Evolutionary conservation across 1,284 basidiomycete genomes (phyloP).

Genomic region (Ustilago esculenta): DNA sequence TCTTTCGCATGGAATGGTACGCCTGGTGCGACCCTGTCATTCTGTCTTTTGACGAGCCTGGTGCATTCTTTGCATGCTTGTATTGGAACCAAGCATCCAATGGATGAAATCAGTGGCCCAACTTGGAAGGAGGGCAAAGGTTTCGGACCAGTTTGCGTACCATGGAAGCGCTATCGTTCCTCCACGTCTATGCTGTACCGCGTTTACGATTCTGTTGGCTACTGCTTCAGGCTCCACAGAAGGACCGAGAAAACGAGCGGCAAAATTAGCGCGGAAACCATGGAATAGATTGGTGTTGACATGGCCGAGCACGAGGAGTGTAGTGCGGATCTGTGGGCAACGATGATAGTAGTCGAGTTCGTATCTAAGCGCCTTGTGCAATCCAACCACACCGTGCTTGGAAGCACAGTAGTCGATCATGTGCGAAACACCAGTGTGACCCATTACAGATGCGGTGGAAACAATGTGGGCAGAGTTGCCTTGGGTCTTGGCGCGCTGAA

Average conservation of each 20-base stretch:
- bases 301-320: slow-evolving; percentile 57
- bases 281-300: slow-evolving; percentile 58
- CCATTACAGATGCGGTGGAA: slow-evolving; percentile 75
- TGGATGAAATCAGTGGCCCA: slow-evolving; percentile 41
- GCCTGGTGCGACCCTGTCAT: slow-evolving; percentile 2
- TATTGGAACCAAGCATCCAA: slow-evolving; percentile 36
- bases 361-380: slow-evolving; percentile 62
- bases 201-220: slow-evolving; percentile 40
- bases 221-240: slow-evolving; percentile 42
- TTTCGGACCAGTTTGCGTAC: slow-evolving; percentile 56
- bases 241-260: slow-evolving; percentile 55
- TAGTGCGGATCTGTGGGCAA: slow-evolving; percentile 54
- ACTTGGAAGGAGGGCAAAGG: slow-evolving; percentile 45
- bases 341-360: slow-evolving; percentile 58
- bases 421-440: slow-evolving; percentile 78
- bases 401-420: slow-evolving; percentile 70
- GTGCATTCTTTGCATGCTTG: slow-evolving; percentile 36
- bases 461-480: slow-evolving; percentile 84
- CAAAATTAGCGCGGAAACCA: slow-evolving; percentile 24
- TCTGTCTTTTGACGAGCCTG: slow-evolving; percentile 16
- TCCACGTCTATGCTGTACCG: slow-evolving; percentile 46
- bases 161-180: slow-evolving; percentile 49
- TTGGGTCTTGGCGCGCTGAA: slow-evolving; percentile 69
- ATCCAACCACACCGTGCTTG: slow-evolving; percentile 64
- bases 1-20: no score